Evolutionary conservation across 176 grass and related monocot species (phyloP), one percentile per base, ranked within the genome.

Genomic region (Elaeis guineensis): DNA sequence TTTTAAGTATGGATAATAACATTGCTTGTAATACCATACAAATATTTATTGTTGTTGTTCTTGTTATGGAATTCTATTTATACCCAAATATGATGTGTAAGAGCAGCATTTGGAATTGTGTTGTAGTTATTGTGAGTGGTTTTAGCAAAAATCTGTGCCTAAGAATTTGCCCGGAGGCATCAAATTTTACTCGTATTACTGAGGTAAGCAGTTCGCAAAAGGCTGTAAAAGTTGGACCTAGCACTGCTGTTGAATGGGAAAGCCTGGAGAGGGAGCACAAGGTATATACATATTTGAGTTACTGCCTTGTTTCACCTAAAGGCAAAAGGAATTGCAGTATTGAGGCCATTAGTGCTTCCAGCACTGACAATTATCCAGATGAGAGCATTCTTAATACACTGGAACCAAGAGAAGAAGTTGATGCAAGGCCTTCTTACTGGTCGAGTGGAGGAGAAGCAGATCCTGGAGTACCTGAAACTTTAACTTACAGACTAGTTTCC

Each of bases 311-410:
- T 70, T 52, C 81, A 8, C 5, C 19, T 55, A 64, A 51, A 3
- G 77, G 80, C 21, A 15, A 76, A 59, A 50, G 14, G 44, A 72
- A 79, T 49, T 89, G 79, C 79, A 73, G 83, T 74, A 61, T 73
- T 35, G 26, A 25, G 49, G 80, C 84, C 80, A 63, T 98, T 30
- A 79, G 79, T 21, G 88, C 88, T 49, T 93, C 94, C 60, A 93
- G 82, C 75, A 98, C 94, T 54, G 88, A 98, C 71, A 69, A 83
- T 54, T 98, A 89, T 75, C 87, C 84, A 11, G 60, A 74, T 23
- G 94, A 98, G 76, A 83, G 63, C 71, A 81, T 98, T 2, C 70
- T 70, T 52, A 77, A 98, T 80, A 98, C 93, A 19, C 78, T 89
- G 19, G 59, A 81, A n/a, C 76, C 79, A 17, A 58, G 9, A 3